phyloP scores from a whole-genome alignment of 2,329 filamentous ascomycete species.

The Nannizziopsis barbatae region DNA sequence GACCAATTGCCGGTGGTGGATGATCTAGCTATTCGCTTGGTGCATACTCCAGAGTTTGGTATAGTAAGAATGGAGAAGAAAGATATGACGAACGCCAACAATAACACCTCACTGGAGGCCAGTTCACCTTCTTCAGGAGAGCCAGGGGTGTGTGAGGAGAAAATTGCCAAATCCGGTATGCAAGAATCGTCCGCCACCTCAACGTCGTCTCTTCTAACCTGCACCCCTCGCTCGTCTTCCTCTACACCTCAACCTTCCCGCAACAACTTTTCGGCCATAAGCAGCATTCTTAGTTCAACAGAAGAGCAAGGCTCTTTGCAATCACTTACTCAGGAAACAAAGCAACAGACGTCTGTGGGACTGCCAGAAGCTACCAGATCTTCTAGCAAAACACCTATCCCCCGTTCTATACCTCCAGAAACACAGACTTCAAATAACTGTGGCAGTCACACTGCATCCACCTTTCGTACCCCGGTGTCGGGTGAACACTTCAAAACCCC shows the following conservation, averaged over 20 bases:
- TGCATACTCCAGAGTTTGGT: not conserved
- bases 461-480: constrained; percentile 16
- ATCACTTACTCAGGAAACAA: not conserved
- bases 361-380: not conserved
- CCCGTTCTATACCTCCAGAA: constrained; percentile 1
- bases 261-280: not conserved
- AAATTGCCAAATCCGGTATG: constrained; percentile 7
- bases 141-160: constrained; percentile 3
- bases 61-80: constrained; percentile 3
- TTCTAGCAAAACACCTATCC: not conserved
- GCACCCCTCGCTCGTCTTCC: not conserved
- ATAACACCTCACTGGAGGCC: not conserved
- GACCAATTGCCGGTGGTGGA: not conserved
- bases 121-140: not conserved
- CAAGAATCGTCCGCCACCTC: not conserved
- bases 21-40: not conserved
- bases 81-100: not conserved
- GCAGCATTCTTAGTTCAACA: not conserved
- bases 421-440: constrained; percentile 10
- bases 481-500: constrained; percentile 19
- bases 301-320: not conserved
- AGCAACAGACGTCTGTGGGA: not conserved
- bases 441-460: constrained; percentile 50
- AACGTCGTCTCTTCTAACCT: constrained; percentile 2
- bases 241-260: not conserved